Evolutionary conservation across 192 early-diverging fungal species (phyloP).

Genomic region (Umbelopsis sp.): DNA sequence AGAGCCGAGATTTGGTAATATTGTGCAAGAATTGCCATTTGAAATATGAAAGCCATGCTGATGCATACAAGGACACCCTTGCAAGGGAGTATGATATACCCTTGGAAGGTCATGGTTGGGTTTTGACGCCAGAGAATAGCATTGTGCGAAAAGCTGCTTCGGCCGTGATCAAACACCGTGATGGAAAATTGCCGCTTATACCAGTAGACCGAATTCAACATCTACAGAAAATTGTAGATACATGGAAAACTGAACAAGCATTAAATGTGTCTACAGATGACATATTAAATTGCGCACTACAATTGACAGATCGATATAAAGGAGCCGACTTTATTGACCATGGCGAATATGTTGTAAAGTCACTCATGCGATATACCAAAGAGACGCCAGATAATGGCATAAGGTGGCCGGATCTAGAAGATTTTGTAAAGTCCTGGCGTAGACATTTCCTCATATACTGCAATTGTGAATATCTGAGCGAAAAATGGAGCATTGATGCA

Average conservation of each 20-base stretch:
- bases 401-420: constrained; percentile 32
- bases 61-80: constrained; percentile 26
- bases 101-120: constrained; percentile 34
- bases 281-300: background rate
- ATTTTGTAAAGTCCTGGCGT: constrained; percentile 31
- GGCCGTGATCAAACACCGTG: constrained; percentile 19
- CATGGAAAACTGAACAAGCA: background rate
- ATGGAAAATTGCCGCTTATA: constrained; percentile 3
- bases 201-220: background rate
- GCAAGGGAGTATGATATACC: constrained; percentile 25
- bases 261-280: background rate
- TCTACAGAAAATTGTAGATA: background rate
- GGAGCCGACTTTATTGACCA: constrained; percentile 34
- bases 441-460: constrained; percentile 34
- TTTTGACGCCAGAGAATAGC: constrained; percentile 22
- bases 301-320: constrained; percentile 21
- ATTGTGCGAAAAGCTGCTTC: constrained; percentile 33
- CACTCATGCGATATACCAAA: constrained; percentile 4
- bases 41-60: constrained; percentile 29
- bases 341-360: constrained; percentile 21
- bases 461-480: constrained; percentile 28
- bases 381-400: background rate
- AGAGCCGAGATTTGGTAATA: constrained; percentile 39
- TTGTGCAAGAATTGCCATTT: constrained; percentile 38
- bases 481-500: constrained; percentile 30